Percentiles rank a stretch among this genome's conserved stretches.
Evolutionary conservation across 108 stramenopile species (phyloP).

Genomic region (Fragilaria crotonensis): DNA sequence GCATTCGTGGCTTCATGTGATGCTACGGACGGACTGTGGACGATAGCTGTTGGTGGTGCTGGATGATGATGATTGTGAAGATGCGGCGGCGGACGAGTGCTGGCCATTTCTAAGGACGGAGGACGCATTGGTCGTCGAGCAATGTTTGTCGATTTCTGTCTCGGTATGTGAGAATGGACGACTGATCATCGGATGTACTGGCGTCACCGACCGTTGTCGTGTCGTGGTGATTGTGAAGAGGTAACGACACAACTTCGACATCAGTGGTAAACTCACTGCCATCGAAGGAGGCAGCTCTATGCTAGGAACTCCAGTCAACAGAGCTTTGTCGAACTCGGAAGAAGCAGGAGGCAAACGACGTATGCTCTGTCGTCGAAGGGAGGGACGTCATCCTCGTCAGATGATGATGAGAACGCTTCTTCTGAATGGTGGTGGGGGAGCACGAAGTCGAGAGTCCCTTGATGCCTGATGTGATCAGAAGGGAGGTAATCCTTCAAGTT

Average conservation of each 20-base stretch:
- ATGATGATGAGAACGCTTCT: conserved; percentile 1
- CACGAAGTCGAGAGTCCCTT: no score
- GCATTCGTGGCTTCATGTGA: conserved; percentile 1
- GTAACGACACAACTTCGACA: no score
- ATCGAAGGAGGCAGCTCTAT: conserved; percentile 8
- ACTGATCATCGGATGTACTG: not conserved
- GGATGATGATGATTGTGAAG: not conserved
- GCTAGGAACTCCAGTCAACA: conserved; percentile 12
- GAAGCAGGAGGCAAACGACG: not conserved
- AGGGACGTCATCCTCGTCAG: not conserved
- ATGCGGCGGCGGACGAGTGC: not conserved
- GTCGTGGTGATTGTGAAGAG: conserved; percentile 1
- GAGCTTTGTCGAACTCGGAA: conserved; percentile 38
- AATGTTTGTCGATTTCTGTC: no score
- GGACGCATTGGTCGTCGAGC: not conserved
- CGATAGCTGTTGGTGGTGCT: not conserved
- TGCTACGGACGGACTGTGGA: not conserved
- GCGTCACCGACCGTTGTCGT: not conserved
- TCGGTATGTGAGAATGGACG: not conserved
- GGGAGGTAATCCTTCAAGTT: no score
- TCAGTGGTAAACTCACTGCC: not conserved
- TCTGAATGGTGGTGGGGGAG: not conserved
- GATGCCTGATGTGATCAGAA: no score
- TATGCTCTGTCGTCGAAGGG: not conserved
- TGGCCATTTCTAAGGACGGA: not conserved